Percentiles rank a stretch among this genome's conserved stretches.
These are phyloP conservation scores for Veloporphyrellus conicus DNA, from an alignment of 1,284 basidiomycete genomes.

Conservation along the genomic window DNA sequence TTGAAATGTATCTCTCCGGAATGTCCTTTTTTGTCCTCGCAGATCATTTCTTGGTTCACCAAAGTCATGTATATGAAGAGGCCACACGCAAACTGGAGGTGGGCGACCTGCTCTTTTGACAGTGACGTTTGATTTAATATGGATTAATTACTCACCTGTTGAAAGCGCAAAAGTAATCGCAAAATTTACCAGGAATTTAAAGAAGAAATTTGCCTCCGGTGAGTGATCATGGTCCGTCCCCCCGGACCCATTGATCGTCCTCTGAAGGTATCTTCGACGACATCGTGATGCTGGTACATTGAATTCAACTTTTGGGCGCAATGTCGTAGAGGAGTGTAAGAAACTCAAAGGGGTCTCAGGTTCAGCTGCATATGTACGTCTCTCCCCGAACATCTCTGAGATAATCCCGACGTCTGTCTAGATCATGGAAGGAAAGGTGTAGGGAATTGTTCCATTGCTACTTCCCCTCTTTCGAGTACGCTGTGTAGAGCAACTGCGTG, in stretches of 20 bases:
- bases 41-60: conserved; percentile 83
- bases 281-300: conserved; percentile 50
- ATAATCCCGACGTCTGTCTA: background rate
- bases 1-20: conserved; percentile 61
- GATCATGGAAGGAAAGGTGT: conserved; percentile 26
- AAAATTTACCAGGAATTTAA: conserved; percentile 74
- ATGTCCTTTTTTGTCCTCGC: conserved; percentile 76
- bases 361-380: conserved; percentile 23
- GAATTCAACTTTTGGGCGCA: conserved; percentile 47
- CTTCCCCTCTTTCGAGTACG: no score
- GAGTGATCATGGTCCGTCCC: conserved; percentile 2
- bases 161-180: conserved; percentile 68
- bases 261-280: conserved; percentile 48
- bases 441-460: no score
- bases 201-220: conserved; percentile 70
- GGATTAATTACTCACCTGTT: background rate
- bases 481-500: background rate
- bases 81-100: conserved; percentile 65
- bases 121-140: background rate
- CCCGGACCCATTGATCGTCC: background rate
- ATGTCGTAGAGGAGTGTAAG: conserved; percentile 59
- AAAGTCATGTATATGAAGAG: conserved; percentile 79
- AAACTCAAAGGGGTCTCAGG: conserved; percentile 54
- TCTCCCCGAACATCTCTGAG: background rate
- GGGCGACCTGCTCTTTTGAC: conserved; percentile 6